phyloP scores from a whole-genome alignment of 139 green algal species.

The Protoeuglena noctilucae region DNA sequence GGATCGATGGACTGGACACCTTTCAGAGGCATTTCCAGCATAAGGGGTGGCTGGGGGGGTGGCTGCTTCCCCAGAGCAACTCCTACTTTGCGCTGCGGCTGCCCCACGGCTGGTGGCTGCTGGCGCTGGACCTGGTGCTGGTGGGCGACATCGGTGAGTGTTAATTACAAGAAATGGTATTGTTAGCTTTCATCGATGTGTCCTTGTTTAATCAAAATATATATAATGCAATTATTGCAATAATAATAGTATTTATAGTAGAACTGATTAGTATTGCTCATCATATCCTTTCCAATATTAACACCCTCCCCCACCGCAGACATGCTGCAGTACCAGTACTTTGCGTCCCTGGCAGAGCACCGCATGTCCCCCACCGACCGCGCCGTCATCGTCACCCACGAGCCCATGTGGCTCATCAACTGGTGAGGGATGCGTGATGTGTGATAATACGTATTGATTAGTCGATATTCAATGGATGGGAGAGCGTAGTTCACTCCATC shows the following conservation, averaged over 20 bases:
- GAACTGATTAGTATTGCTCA: background rate
- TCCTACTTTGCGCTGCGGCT: constrained; percentile 71
- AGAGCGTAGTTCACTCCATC: no score
- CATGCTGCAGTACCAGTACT: no score
- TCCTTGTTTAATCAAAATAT: background rate
- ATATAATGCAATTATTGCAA: background rate
- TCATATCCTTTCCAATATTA: background rate
- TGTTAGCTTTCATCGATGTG: background rate
- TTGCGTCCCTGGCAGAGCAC: constrained; percentile 65
- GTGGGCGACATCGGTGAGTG: constrained; percentile 60
- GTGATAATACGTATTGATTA: no score
- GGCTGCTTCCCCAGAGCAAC: constrained; percentile 70
- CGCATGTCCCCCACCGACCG: constrained; percentile 44
- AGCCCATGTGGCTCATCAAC: constrained; percentile 64
- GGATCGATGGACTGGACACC: constrained; percentile 66
- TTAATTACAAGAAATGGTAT: constrained; percentile 2
- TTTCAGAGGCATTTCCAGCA: constrained; percentile 59
- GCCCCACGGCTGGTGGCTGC: constrained; percentile 73
- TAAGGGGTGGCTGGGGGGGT: constrained; percentile 73
- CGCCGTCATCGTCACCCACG: constrained; percentile 72
- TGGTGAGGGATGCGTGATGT: no score
- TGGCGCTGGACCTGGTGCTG: constrained; percentile 73
- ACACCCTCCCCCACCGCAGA: constrained; percentile 18
- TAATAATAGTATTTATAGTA: background rate
- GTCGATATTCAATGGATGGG: no score